phyloP scores from a whole-genome alignment of 2,329 filamentous ascomycete genomes.

The Stylonectria norvegica region DNA sequence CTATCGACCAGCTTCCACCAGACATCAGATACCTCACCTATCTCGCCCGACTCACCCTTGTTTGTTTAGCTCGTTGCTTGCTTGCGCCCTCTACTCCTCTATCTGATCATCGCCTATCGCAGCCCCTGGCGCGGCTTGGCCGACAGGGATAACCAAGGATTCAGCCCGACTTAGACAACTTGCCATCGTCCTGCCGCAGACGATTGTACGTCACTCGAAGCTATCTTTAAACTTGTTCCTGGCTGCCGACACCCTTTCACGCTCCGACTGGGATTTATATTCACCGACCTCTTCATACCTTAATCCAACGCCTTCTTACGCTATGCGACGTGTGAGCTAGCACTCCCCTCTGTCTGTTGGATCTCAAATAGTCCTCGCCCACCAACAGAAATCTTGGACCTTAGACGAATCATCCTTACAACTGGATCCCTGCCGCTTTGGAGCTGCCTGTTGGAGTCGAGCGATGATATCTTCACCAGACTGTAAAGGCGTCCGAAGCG shows the following conservation, averaged over 20 bases:
- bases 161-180: too few relatives aligned
- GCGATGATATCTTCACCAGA: slow-evolving; percentile 17
- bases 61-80: slow-evolving; percentile 1
- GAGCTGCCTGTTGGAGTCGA: slow-evolving; percentile 1
- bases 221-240: slow-evolving; percentile 12
- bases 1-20: not conserved
- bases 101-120: slow-evolving; percentile 8
- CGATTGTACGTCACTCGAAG: slow-evolving; percentile 19
- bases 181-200: too few relatives aligned
- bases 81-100: slow-evolving; percentile 1
- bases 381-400: too few relatives aligned
- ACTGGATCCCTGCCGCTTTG: too few relatives aligned
- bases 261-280: too few relatives aligned
- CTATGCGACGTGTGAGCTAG: too few relatives aligned
- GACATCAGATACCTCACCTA: slow-evolving; percentile 15
- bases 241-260: not conserved
- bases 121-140: slow-evolving; percentile 14
- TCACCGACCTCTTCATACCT: too few relatives aligned
- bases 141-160: slow-evolving; percentile 20
- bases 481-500: slow-evolving; percentile 11
- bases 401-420: too few relatives aligned
- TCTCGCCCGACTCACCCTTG: slow-evolving; percentile 12
- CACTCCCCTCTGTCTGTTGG: too few relatives aligned
- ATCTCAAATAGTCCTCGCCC: too few relatives aligned
- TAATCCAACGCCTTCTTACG: too few relatives aligned